Base-by-base conservation (phyloP, 768 basidiomycete genomes). In the Auricularia heimuer region DNA sequence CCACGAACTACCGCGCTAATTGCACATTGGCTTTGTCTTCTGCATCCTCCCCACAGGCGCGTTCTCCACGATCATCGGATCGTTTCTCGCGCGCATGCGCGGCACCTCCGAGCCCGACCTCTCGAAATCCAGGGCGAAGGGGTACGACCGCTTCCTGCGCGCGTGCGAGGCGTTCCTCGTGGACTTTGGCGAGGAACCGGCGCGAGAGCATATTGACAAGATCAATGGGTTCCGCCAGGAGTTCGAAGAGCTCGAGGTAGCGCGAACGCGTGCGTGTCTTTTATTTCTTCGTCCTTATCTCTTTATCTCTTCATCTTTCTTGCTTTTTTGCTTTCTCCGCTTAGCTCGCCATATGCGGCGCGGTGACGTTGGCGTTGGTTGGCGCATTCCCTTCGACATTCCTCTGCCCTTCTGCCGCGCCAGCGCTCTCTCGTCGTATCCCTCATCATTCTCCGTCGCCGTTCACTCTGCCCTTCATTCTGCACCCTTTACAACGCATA, bases 21-120 rank as follows among this genome's bases (percentile, higher is more conserved):
- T 18, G 2, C 29, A 8, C 12, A 29, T 10, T 35, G 7, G 33
- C 56, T 12, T 29, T 33, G 56, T 12, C 29, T 6, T 3, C 4
- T 29, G 2, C 6, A 6, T 29, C 24, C 29, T 60, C 14, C 8
- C 18, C 6, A 1, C 64, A 63, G 86, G 89, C 37, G 88, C 84
- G n/a, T 65, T 87, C 11, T 73, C 88, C 3, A 91, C 89, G 0
- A 24, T 90, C 21, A 80, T 86, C 14, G 88, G 89, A 18, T 86
- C 88, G 1, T 90, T 87, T 72, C 78, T 91, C 33, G 89, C 89
- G 3, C 83, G 85, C 12, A 79, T 82, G 33, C 83, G 88, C 34
- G 87, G 88, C 11, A 84, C 87, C 0, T 82, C 82, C 44, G 89
- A 90, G 68, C 89, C 89, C 1, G 86, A 90, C 66, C 62, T 80